Percentiles rank a stretch among this genome's conserved stretches.
phyloP scores from a whole-genome alignment of 805 yeast genomes.

The Candida taoyuanica region DNA sequence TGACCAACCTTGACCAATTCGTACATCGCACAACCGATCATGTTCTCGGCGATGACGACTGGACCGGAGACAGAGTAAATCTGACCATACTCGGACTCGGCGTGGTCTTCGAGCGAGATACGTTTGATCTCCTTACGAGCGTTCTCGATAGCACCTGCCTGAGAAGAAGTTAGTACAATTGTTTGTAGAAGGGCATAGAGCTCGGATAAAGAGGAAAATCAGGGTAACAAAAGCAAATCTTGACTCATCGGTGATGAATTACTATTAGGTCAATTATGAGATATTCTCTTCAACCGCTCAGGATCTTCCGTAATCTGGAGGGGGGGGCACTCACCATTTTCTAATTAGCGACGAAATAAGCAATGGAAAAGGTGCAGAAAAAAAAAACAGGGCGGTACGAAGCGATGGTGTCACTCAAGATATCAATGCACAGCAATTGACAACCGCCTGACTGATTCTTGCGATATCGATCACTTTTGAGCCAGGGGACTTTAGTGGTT shows the following conservation, averaged over 20 bases:
- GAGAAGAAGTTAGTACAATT: constrained; percentile 4
- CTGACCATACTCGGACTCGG: constrained; percentile 79
- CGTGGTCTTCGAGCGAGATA: constrained; percentile 68
- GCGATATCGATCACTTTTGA: not conserved
- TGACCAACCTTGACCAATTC: constrained; percentile 98
- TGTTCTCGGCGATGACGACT: constrained; percentile 94
- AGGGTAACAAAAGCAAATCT: too few relatives aligned
- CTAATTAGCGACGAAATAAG: too few relatives aligned
- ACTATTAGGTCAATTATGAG: too few relatives aligned
- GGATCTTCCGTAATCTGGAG: too few relatives aligned
- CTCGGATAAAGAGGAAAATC: too few relatives aligned
- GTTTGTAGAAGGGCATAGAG: too few relatives aligned
- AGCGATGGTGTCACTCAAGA: not conserved
- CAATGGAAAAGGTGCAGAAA: not conserved
- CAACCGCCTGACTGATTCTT: not conserved
- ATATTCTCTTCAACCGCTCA: too few relatives aligned
- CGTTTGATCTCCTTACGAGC: constrained; percentile 92
- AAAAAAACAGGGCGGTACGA: not conserved
- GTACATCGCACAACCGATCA: constrained; percentile 99
- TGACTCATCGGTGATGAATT: not conserved
- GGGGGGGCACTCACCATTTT: not conserved
- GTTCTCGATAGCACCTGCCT: constrained; percentile 96
- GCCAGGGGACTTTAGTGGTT: not conserved
- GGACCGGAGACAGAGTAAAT: constrained; percentile 98
- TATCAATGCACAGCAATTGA: not conserved